Evolutionary conservation across 2,329 filamentous ascomycete species (phyloP), one percentile per base, ranked within the genome.

Genomic region (Fusarium sp.): DNA sequence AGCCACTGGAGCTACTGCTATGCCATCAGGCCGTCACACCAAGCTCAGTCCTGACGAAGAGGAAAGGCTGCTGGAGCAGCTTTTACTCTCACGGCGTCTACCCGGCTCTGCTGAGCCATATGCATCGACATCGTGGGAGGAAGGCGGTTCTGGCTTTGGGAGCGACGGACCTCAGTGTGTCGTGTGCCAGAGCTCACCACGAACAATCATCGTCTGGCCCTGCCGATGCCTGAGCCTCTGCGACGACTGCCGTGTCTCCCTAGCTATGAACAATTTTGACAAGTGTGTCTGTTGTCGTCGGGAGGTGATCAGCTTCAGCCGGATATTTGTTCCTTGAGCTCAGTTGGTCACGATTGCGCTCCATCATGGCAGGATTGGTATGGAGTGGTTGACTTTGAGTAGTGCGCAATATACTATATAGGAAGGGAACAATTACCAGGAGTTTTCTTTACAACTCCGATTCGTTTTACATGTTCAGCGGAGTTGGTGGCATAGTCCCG

Each of bases 241-340:
- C 80, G 96, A 99, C 81, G 96, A 98, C 76, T 98, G 96, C 80
- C 89, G 96, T 35, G 93, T 98, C 38, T 96, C 94, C 50, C 87
- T 98, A 71, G 96, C 96, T 5, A 95, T 97, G 91, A 97, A 98
- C 81, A 98, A 98, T 81, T 98, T 97, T 81, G 94, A 95, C 73
- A 97, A 94, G 80, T 99, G 96, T 80, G 95, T 98, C 42, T 98
- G 96, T 79, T 98, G 96, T 82, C 89, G 96, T 60, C 90, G 94
- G 66, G 93, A 96, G 77, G 94, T 98, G 34, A 90, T 91, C 64
- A 96, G 95, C 64, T 98, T 98, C 82, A 95, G 94, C 75, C 90
- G 94, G 76, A 91, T 99, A 69, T 99, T 93, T 86, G 95, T 98
- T 45, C 96, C 96, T 20, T 79, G 67, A 68, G 22, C 16, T 10